Base-by-base conservation (phyloP, 805 yeast species). In the Yamadazyma philogaea region DNA sequence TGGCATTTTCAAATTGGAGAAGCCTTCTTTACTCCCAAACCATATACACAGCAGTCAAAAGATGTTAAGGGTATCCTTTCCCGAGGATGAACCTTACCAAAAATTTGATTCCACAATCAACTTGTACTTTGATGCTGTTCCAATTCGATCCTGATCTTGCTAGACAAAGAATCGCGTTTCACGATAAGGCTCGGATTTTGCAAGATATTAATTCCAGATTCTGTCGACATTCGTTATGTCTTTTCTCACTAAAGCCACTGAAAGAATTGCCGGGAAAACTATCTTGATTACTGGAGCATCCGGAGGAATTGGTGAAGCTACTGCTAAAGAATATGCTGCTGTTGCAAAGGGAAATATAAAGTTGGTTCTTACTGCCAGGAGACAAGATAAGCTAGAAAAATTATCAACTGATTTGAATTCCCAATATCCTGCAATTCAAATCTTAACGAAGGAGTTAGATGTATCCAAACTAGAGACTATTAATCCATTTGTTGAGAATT, bases 221-320 rank as follows among this genome's bases (percentile, higher is more conserved):
- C 16, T 7, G n/a, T 8, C 18, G 15, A 30, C 18, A n/a, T 16
- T 15, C 18, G 4, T 16, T 6, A 80, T 80, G 85, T 82, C 88
- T 6, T 79, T 73, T 66, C 91, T 90, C 49, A 50, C 73, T 39
- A 77, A 72, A 57, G 93, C 96, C 40, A 87, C 90, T 33, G 82
- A 82, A 60, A 78, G 96, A 60, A 72, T 91, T 26, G 80, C 84
- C 17, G 84, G 84, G 37, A 90, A 91, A 60, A 79, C 82, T 15
- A 75, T 87, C 24, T 75, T 91, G 32, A 84, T 91, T 55, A 87
- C 98, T n/a, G 98, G 98, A 48, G 98, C 98, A 6, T 87, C 96
- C 19, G 81, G 96, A 12, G 98, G 98, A 43, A 91, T 91, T 55
- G 99, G 98, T 10, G 80, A 79, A 51, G 93, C 96, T 41, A 89